Conservation (phyloP, 257 asterid genomes). For the Fraxinus excelsior region DNA sequence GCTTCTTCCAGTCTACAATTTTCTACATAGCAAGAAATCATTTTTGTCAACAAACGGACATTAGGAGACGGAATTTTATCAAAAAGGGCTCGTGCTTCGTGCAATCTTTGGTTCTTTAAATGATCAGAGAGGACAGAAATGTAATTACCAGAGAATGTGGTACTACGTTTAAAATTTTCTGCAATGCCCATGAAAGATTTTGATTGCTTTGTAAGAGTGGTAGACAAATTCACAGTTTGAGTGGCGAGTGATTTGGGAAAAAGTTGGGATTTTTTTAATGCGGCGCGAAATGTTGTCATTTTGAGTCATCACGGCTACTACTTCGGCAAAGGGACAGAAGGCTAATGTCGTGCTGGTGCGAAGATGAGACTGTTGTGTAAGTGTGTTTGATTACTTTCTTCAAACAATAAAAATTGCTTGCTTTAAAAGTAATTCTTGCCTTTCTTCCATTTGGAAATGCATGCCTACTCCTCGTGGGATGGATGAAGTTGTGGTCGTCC, state of each 20-base stretch:
- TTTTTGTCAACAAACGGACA: slow-evolving; percentile 61
- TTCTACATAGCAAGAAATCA: slow-evolving; percentile 52
- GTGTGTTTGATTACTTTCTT: too few relatives aligned
- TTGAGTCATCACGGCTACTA: slow-evolving; percentile 23
- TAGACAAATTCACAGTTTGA: slow-evolving; percentile 14
- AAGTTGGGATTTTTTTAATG: slow-evolving; percentile 30
- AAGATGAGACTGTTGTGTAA: too few relatives aligned
- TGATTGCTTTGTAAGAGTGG: slow-evolving; percentile 20
- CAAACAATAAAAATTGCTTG: too few relatives aligned
- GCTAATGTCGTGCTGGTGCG: not conserved
- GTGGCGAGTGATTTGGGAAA: slow-evolving; percentile 16
- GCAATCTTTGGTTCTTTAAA: slow-evolving; percentile 37
- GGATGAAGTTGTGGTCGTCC: too few relatives aligned
- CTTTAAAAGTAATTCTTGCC: too few relatives aligned
- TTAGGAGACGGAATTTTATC: slow-evolving; percentile 39
- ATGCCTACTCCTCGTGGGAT: too few relatives aligned
- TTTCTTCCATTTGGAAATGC: too few relatives aligned
- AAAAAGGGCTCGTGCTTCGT: slow-evolving; percentile 39
- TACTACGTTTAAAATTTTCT: slow-evolving; percentile 21
- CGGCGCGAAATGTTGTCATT: slow-evolving; percentile 39
- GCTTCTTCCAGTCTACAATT: slow-evolving; percentile 59
- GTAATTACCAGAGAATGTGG: slow-evolving; percentile 10
- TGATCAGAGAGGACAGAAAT: slow-evolving; percentile 34
- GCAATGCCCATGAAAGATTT: slow-evolving; percentile 19
- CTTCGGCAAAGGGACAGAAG: not conserved